A percentile compares a stretch with the other conserved stretches of the same genome.
Conservation (phyloP, 805 yeast species). For the Starmerella potacharoeniae region DNA sequence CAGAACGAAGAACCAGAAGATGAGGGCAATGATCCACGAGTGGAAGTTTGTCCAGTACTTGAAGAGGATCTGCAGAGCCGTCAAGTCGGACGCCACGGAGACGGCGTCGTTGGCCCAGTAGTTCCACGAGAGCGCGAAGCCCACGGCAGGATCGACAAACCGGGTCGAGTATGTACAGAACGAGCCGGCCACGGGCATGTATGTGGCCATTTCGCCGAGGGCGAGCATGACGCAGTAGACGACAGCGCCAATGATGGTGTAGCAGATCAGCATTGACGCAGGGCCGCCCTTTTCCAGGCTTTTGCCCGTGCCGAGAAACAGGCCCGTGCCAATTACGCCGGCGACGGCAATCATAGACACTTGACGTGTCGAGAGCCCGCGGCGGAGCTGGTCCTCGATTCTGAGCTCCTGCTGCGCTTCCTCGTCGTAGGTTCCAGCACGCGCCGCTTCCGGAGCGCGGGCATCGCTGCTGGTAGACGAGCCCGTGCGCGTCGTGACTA, state of each 20-base stretch:
- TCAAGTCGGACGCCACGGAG: constrained; percentile 39
- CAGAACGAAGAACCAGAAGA: constrained; percentile 44
- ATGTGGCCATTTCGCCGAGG: constrained; percentile 48
- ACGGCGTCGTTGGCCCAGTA: constrained; percentile 45
- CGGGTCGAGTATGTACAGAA: constrained; percentile 41
- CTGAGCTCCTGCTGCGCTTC: background rate
- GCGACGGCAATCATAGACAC: constrained; percentile 64
- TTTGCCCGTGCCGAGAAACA: constrained; percentile 41
- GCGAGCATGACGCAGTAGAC: constrained; percentile 32
- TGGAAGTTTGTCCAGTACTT: constrained; percentile 37
- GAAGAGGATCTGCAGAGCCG: constrained; percentile 38
- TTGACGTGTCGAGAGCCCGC: constrained; percentile 33
- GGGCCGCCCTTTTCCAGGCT: constrained; percentile 43
- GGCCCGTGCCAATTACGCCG: constrained; percentile 66
- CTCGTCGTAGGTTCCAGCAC: background rate
- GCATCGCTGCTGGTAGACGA: background rate
- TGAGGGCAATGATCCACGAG: constrained; percentile 36
- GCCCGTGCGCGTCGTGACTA: background rate
- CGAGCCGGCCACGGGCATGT: constrained; percentile 44
- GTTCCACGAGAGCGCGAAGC: constrained; percentile 41
- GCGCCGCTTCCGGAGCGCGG: background rate
- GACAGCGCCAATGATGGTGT: constrained; percentile 35
- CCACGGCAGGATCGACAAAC: constrained; percentile 41
- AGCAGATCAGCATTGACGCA: constrained; percentile 41
- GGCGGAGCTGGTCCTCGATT: constrained; percentile 18